A percentile compares a stretch with the other conserved stretches of the same genome.
Evolutionary conservation across 148 eudicot species (phyloP).

Genomic region (Vaccinium macrocarpon): DNA sequence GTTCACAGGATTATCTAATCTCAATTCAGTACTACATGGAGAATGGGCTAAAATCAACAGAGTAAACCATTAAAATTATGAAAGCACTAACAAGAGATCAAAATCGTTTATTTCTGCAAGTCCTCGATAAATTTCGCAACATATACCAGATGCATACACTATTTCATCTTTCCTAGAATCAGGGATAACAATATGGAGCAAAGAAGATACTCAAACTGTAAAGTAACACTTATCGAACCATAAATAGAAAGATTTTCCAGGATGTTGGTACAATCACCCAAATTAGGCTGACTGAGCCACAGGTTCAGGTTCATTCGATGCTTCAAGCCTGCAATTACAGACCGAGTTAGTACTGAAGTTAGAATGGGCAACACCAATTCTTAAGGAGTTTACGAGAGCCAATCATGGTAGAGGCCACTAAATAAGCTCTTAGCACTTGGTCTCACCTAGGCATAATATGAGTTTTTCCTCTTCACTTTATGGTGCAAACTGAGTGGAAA

Average conservation of each 20-base stretch:
- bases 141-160: neutral
- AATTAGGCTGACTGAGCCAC: constrained; percentile 50
- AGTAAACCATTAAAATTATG: neutral
- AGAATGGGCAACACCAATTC: neutral
- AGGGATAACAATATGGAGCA: neutral
- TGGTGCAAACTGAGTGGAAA: neutral
- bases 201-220: neutral
- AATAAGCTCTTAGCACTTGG: neutral
- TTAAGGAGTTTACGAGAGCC: neutral
- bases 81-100: neutral
- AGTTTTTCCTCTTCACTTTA: neutral
- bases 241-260: neutral
- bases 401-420: neutral
- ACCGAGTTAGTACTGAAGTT: neutral
- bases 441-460: neutral
- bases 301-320: constrained; percentile 45
- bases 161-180: neutral
- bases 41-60: neutral
- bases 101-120: neutral
- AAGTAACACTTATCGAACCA: neutral
- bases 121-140: neutral
- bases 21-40: neutral
- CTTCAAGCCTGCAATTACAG: constrained; percentile 36
- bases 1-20: neutral
- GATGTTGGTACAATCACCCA: neutral